These are phyloP conservation scores for Pseudogymnoascus sp. DNA, from an alignment of 2,329 filamentous ascomycete genomes.

Conservation along the genomic window DNA sequence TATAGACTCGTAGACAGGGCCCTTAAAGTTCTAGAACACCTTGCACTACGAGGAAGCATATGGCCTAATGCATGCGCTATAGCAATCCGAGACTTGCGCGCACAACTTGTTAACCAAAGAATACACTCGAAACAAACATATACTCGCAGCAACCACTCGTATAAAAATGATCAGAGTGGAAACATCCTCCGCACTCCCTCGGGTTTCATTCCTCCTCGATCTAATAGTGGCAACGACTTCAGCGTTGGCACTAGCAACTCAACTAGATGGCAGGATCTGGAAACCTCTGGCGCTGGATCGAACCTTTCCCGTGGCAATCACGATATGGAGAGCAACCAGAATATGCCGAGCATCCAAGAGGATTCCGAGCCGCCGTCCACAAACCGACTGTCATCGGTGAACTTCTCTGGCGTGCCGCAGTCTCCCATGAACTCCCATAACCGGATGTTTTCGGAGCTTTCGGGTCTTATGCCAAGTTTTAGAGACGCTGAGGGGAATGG, in stretches of 20 bases:
- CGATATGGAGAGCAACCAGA: not conserved
- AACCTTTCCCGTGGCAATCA: not conserved
- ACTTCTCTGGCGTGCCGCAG: not conserved
- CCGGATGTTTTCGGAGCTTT: not conserved
- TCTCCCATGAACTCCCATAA: not conserved
- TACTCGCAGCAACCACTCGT: not conserved
- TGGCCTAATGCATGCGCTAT: conserved; percentile 35
- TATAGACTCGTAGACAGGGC: conserved; percentile 20
- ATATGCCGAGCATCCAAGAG: not conserved
- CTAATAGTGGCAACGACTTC: not conserved
- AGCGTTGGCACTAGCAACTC: not conserved
- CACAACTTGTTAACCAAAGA: not conserved
- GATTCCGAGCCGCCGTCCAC: not conserved
- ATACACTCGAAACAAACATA: not conserved
- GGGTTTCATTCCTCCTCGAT: not conserved
- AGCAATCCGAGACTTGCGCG: conserved; percentile 30
- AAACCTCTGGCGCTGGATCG: not conserved
- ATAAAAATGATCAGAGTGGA: not conserved
- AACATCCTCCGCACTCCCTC: not conserved
- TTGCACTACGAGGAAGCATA: conserved; percentile 29
- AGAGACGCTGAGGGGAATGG: not conserved
- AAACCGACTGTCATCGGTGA: not conserved
- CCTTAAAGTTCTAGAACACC: conserved; percentile 28
- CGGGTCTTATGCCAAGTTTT: not conserved
- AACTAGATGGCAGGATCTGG: not conserved